Conservation (phyloP, 1,284 basidiomycete genomes). For the Porodaedalea pini region DNA sequence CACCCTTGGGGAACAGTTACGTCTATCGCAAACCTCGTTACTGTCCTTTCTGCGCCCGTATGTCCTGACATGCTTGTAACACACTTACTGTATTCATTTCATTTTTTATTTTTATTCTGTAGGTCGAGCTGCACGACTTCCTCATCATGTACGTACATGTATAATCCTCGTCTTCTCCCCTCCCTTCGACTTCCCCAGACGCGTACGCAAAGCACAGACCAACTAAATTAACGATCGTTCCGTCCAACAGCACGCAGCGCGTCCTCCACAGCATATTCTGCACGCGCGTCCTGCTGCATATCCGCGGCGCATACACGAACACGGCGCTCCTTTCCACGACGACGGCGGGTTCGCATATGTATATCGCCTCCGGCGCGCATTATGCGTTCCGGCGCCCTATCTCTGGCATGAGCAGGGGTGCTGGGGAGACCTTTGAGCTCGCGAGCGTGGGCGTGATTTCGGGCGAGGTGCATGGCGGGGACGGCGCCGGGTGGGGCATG, state of each 20-base stretch:
- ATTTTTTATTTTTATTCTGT: background rate
- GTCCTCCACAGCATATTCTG: constrained; percentile 20
- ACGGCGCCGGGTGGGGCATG: background rate
- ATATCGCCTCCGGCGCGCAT: background rate
- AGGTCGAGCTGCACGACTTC: constrained; percentile 17
- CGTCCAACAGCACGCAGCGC: constrained; percentile 10
- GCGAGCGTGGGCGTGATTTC: background rate
- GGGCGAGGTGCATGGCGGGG: background rate
- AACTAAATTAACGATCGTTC: background rate
- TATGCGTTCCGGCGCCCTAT: background rate
- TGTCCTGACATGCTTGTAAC: background rate
- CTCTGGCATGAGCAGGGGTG: background rate
- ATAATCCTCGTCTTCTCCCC: background rate
- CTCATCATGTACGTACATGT: constrained; percentile 15
- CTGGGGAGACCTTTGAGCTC: background rate
- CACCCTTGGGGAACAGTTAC: background rate
- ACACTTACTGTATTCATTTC: background rate
- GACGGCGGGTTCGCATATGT: background rate
- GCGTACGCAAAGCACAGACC: too few species aligned
- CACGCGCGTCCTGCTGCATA: constrained; percentile 17
- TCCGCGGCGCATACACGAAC: constrained; percentile 19
- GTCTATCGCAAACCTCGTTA: constrained; percentile 15
- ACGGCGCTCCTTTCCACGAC: background rate
- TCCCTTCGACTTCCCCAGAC: background rate
- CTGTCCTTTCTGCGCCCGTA: constrained; percentile 17